These are phyloP conservation scores for Claviceps quebecensis DNA, from an alignment of 2,329 filamentous ascomycete genomes.

Conservation along the genomic window DNA sequence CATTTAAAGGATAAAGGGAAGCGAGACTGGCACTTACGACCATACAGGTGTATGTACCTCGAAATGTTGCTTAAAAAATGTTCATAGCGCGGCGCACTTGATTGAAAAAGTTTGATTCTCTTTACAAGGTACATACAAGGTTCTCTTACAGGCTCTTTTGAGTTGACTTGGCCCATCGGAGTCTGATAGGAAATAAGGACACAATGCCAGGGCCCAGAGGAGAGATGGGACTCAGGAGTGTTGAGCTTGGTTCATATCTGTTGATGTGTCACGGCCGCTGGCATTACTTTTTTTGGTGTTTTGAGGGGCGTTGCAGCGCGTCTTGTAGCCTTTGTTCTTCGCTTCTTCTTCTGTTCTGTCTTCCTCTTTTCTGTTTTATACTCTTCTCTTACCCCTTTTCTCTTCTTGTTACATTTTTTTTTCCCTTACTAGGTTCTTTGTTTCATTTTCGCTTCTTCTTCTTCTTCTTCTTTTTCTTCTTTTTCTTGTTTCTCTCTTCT, in stretches of 20 bases:
- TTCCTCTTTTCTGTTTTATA: background rate
- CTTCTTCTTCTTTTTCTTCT: background rate
- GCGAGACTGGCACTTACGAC: background rate
- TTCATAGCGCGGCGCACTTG: conserved; percentile 11
- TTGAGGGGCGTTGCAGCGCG: background rate
- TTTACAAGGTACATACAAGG: too few relatives aligned
- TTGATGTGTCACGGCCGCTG: background rate
- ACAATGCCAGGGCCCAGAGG: too few relatives aligned
- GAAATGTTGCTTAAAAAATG: background rate
- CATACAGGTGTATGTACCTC: background rate
- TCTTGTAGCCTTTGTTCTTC: background rate
- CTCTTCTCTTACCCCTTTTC: background rate
- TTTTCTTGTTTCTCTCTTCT: background rate
- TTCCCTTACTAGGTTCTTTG: too few relatives aligned
- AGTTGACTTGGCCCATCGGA: background rate
- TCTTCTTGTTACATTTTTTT: background rate
- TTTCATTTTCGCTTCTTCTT: background rate
- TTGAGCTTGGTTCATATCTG: background rate
- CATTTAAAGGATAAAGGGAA: background rate
- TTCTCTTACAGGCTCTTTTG: too few relatives aligned
- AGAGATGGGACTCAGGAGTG: background rate
- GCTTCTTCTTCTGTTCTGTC: too few relatives aligned
- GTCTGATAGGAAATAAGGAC: background rate
- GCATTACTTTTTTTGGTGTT: background rate
- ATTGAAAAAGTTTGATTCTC: background rate